These are phyloP conservation scores for Ceriops zippeliana DNA, from an alignment of 345 rosid genomes.

Conservation along the genomic window DNA sequence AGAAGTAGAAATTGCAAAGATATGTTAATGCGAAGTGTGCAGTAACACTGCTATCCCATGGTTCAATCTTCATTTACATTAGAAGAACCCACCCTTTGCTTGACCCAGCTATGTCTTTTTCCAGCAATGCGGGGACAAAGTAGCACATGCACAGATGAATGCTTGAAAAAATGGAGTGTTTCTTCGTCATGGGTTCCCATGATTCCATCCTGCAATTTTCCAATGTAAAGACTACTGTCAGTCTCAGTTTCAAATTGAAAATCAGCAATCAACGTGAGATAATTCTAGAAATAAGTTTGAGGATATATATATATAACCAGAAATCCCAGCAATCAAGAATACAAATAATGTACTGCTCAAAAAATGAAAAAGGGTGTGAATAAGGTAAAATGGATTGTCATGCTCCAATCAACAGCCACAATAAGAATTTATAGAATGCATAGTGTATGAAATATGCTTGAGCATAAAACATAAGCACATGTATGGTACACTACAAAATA, in stretches of 20 bases:
- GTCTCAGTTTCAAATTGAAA: neutral
- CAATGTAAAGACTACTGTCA: slow-evolving; percentile 10
- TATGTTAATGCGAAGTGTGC: neutral
- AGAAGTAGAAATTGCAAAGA: neutral
- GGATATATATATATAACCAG: too few relatives aligned
- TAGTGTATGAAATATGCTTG: neutral
- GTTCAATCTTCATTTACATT: neutral
- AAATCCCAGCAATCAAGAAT: too few relatives aligned
- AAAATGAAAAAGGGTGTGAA: too few relatives aligned
- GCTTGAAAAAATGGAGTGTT: slow-evolving; percentile 87
- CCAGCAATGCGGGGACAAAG: slow-evolving; percentile 95
- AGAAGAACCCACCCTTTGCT: slow-evolving; percentile 59
- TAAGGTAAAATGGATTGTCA: too few relatives aligned
- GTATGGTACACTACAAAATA: neutral
- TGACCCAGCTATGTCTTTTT: slow-evolving; percentile 84
- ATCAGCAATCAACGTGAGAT: too few relatives aligned
- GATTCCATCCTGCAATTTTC: slow-evolving; percentile 69
- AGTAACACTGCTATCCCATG: neutral
- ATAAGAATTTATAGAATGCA: neutral
- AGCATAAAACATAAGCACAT: neutral
- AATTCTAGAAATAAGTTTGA: too few relatives aligned
- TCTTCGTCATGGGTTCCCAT: slow-evolving; percentile 99
- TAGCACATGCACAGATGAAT: slow-evolving; percentile 87
- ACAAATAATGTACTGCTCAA: too few relatives aligned
- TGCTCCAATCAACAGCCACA: too few relatives aligned